Conservation (phyloP, 2,329 filamentous ascomycete species). For the Microcyclosporella mali region DNA sequence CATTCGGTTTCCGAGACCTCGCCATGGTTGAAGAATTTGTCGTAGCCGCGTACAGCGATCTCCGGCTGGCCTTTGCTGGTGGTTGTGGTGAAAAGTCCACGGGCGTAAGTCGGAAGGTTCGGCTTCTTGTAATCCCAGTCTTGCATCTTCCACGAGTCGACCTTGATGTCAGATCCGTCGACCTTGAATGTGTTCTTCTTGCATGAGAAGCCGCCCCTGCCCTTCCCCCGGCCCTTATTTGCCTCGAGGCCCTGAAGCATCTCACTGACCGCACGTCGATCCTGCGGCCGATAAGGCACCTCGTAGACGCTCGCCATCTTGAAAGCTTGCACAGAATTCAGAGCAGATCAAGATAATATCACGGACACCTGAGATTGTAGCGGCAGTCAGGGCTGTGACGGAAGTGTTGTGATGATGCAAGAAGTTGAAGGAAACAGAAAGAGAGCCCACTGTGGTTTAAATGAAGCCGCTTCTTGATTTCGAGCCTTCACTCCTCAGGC, state of each 20-base stretch:
- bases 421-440: too few relatives aligned
- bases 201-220: constrained; percentile 57
- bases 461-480: too few relatives aligned
- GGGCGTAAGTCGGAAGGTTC: constrained; percentile 82
- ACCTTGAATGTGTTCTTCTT: constrained; percentile 76
- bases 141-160: constrained; percentile 88
- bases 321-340: too few relatives aligned
- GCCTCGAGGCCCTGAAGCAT: constrained; percentile 61
- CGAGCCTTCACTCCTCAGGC: too few relatives aligned
- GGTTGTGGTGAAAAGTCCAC: constrained; percentile 84
- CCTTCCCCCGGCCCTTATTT: constrained; percentile 47
- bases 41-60: constrained; percentile 85
- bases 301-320: constrained; percentile 48
- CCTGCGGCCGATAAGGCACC: constrained; percentile 62
- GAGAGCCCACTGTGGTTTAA: too few relatives aligned
- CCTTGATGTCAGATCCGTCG: constrained; percentile 57
- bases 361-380: too few relatives aligned
- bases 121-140: constrained; percentile 94
- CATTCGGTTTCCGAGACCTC: constrained; percentile 80
- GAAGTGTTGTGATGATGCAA: not conserved
- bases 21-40: constrained; percentile 96
- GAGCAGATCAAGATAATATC: too few relatives aligned
- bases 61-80: constrained; percentile 60
- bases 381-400: not conserved
- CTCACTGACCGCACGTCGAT: constrained; percentile 58